A percentile compares a stretch with the other conserved stretches of the same genome.
These are phyloP conservation scores for Asclepias syriaca DNA, from an alignment of 257 asterid genomes.

Conservation along the genomic window DNA sequence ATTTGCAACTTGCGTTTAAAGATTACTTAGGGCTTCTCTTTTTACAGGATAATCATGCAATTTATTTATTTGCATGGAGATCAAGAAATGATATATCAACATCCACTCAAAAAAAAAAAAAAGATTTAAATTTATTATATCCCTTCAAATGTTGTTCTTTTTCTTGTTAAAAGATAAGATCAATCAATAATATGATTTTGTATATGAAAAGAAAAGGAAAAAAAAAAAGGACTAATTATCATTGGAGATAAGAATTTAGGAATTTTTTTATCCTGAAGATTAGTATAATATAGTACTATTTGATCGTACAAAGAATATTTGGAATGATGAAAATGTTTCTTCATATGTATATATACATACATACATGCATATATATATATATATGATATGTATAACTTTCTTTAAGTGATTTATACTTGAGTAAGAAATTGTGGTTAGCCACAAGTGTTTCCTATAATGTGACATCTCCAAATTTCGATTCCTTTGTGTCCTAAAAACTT, in stretches of 20 bases:
- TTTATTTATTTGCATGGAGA: not conserved
- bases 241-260: not conserved
- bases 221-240: no score
- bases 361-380: no score
- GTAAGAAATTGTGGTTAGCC: not conserved
- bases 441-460: not conserved
- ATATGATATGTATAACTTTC: no score
- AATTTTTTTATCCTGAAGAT: not conserved
- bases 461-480: constrained; percentile 6
- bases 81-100: not conserved
- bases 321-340: not conserved
- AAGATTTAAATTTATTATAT: not conserved
- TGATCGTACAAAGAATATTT: not conserved
- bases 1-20: not conserved
- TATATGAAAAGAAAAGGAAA: not conserved
- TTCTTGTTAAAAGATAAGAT: not conserved
- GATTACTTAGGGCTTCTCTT: not conserved
- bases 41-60: not conserved
- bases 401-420: not conserved
- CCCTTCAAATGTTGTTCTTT: not conserved
- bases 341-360: not conserved
- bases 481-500: constrained; percentile 4
- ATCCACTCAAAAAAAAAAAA: not conserved
- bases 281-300: not conserved
- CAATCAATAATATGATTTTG: not conserved